Conservation (phyloP, 2,329 filamentous ascomycete species). For the Scedosporium boydii region DNA sequence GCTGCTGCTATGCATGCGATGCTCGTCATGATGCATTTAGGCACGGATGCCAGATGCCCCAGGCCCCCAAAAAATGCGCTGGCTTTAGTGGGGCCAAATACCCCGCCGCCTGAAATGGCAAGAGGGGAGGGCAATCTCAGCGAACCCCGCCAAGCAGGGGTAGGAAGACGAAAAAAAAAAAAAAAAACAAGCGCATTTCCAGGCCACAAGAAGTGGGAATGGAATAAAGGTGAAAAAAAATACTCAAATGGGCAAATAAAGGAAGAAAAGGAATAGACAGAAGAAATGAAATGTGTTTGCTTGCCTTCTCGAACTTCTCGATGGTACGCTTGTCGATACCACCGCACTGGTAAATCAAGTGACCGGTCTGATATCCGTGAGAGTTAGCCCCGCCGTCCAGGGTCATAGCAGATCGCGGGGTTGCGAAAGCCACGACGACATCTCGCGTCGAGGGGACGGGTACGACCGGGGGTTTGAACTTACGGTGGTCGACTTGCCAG, state of each 20-base stretch:
- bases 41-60: neutral
- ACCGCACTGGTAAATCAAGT: slow-evolving; percentile 99
- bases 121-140: neutral
- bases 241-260: slow-evolving; percentile 7
- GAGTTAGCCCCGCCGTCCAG: slow-evolving; percentile 13
- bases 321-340: slow-evolving; percentile 99
- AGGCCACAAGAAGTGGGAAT: slow-evolving; percentile 11
- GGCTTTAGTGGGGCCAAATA: neutral
- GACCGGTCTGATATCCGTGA: slow-evolving; percentile 46
- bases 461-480: slow-evolving; percentile 26
- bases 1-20: neutral
- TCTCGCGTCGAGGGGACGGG: neutral
- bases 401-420: slow-evolving; percentile 3
- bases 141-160: neutral
- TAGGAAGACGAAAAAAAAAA: slow-evolving; percentile 9
- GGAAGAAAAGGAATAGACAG: slow-evolving; percentile 8
- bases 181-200: slow-evolving; percentile 10
- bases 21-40: neutral
- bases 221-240: slow-evolving; percentile 4
- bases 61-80: neutral
- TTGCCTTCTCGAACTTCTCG: slow-evolving; percentile 99
- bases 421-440: neutral
- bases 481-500: slow-evolving; percentile 97
- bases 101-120: slow-evolving; percentile 1
- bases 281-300: slow-evolving; percentile 12